phyloP scores from a whole-genome alignment of 192 early-diverging fungal species.

The Diversispora eburnea region DNA sequence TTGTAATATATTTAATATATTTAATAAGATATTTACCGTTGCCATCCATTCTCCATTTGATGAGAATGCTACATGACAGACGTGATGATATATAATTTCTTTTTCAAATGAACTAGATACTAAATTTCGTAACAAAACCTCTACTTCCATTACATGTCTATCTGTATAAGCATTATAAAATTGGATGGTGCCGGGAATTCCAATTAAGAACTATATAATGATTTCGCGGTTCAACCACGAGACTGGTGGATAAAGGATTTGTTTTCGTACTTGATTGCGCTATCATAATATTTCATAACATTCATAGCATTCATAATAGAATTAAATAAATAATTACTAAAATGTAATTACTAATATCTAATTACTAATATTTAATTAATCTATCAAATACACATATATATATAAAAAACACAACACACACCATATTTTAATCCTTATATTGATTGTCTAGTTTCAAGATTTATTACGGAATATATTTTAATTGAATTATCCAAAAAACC shows the following conservation, averaged over 20 bases:
- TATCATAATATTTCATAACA: background rate
- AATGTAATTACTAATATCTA: constrained; percentile 1
- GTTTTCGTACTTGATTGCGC: constrained; percentile 39
- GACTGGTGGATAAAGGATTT: constrained; percentile 52
- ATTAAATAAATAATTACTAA: background rate
- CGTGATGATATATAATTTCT: constrained; percentile 49
- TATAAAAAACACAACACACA: constrained; percentile 30
- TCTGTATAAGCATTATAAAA: constrained; percentile 69
- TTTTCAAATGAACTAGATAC: constrained; percentile 43
- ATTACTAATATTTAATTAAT: background rate
- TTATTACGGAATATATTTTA: constrained; percentile 59
- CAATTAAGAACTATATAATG: constrained; percentile 70
- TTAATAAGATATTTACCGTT: constrained; percentile 58
- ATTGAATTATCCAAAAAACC: constrained; percentile 74
- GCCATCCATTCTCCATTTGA: constrained; percentile 76
- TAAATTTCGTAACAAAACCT: constrained; percentile 48
- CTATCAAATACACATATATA: constrained; percentile 1
- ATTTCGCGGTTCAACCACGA: constrained; percentile 73
- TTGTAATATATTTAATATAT: too few species aligned
- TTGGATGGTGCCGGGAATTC: constrained; percentile 71
- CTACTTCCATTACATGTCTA: constrained; percentile 62
- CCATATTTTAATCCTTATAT: constrained; percentile 77
- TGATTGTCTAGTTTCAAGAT: constrained; percentile 54
- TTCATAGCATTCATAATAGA: too few species aligned
- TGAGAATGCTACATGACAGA: constrained; percentile 65